Evolutionary conservation across 225 moss, liverwort and hornwort species (phyloP).

Genomic region (Marchantia paleacea): DNA sequence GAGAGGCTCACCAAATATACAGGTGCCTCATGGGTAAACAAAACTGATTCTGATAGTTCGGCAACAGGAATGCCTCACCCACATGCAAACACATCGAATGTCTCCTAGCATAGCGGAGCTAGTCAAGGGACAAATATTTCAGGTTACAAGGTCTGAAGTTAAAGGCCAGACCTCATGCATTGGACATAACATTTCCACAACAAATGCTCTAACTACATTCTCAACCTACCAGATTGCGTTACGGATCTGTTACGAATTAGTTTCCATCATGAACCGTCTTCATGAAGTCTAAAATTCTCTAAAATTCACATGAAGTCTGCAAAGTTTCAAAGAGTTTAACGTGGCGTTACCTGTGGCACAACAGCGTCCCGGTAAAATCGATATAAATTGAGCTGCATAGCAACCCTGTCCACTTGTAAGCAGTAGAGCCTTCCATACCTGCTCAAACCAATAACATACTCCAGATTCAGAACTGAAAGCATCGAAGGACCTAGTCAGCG

Average conservation of each 20-base stretch:
- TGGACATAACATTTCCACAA: background rate
- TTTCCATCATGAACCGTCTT: background rate
- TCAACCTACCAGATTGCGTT: background rate
- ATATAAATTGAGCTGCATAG: conserved; percentile 81
- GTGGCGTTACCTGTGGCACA: conserved; percentile 70
- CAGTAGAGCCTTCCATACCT: conserved; percentile 99
- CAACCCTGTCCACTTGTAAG: conserved; percentile 88
- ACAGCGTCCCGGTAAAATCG: conserved; percentile 95
- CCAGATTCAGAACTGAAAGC: background rate
- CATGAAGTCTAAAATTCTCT: background rate
- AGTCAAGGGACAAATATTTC: conserved; percentile 46
- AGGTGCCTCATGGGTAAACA: conserved; percentile 14
- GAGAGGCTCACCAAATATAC: conserved; percentile 31
- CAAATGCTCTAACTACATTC: background rate
- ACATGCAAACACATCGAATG: background rate
- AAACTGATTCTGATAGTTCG: background rate
- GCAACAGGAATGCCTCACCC: conserved; percentile 4
- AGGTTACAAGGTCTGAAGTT: conserved; percentile 19
- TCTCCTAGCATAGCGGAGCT: conserved; percentile 9
- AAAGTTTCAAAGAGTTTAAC: background rate
- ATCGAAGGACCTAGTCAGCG: background rate
- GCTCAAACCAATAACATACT: conserved; percentile 1
- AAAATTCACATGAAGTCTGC: background rate
- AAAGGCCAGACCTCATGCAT: background rate
- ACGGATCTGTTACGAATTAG: background rate